These are phyloP conservation scores for Lactarius vividus DNA, from an alignment of 768 basidiomycete species.

Conservation along the genomic window DNA sequence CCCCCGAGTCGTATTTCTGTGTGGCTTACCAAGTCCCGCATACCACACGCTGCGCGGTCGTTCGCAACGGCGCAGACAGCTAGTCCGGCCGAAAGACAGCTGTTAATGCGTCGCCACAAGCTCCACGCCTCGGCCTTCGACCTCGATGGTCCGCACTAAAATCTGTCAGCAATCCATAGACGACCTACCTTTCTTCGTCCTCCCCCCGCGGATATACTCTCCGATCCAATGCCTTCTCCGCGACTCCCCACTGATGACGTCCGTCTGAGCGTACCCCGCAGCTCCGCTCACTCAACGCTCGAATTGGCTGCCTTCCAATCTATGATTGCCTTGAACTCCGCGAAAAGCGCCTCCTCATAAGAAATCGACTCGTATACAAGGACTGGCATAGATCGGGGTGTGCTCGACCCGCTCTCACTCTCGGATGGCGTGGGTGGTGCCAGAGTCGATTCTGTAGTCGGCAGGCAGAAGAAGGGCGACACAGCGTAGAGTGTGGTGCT, in stretches of 20 bases:
- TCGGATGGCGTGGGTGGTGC: background rate
- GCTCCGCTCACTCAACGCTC: background rate
- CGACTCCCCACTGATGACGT: background rate
- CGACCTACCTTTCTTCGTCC: background rate
- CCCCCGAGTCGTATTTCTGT: background rate
- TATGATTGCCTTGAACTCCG: slow-evolving; percentile 10
- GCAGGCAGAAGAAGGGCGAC: slow-evolving; percentile 3
- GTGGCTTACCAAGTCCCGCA: background rate
- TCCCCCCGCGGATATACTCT: background rate
- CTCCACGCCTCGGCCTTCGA: slow-evolving; percentile 1
- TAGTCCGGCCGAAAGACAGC: slow-evolving; percentile 15
- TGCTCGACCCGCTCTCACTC: slow-evolving; percentile 1
- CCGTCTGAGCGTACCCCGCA: background rate
- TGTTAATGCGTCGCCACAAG: slow-evolving; percentile 5
- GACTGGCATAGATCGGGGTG: background rate
- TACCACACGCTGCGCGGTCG: background rate
- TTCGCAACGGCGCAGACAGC: slow-evolving; percentile 7
- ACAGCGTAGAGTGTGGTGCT: background rate
- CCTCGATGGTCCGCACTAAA: background rate
- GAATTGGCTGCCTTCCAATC: background rate
- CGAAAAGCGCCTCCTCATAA: slow-evolving; percentile 10
- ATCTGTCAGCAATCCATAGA: background rate
- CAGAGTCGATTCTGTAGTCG: slow-evolving; percentile 4
- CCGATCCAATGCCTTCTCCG: background rate
- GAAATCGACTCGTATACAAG: slow-evolving; percentile 10